phyloP scores from a whole-genome alignment of 2,329 filamentous ascomycete genomes.

The Drechslera avenae region DNA sequence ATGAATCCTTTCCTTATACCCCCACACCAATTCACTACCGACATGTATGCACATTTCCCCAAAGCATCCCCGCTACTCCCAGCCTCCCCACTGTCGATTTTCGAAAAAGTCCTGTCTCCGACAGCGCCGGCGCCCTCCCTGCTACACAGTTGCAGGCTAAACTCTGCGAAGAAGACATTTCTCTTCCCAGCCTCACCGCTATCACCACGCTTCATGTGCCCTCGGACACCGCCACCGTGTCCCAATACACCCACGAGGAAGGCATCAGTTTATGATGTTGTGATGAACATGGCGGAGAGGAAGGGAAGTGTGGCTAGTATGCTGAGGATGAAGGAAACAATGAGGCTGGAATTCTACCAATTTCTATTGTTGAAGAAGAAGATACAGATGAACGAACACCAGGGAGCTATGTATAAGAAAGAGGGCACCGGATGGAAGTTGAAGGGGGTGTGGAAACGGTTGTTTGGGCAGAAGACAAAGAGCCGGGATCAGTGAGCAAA shows the following conservation, averaged over 20 bases:
- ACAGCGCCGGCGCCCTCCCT: slow-evolving; percentile 10
- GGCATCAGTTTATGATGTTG: neutral
- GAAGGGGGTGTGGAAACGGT: neutral
- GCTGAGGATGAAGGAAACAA: neutral
- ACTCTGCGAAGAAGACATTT: neutral
- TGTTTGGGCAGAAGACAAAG: too few species aligned
- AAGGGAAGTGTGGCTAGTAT: slow-evolving; percentile 7
- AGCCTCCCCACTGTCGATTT: slow-evolving; percentile 25
- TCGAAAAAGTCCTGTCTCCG: slow-evolving; percentile 14
- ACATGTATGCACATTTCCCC: neutral
- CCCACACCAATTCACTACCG: neutral
- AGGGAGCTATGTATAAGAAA: neutral
- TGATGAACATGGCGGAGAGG: neutral
- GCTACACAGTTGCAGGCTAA: neutral
- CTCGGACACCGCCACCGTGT: slow-evolving; percentile 16
- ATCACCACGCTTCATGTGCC: slow-evolving; percentile 20
- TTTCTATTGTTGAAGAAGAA: slow-evolving; percentile 12
- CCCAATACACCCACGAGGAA: neutral
- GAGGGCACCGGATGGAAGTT: neutral
- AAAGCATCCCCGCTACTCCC: slow-evolving; percentile 21
- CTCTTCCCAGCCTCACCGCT: slow-evolving; percentile 1
- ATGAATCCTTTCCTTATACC: slow-evolving; percentile 24
- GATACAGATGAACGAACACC: neutral
- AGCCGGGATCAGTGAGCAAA: too few species aligned
- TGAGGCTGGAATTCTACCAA: slow-evolving; percentile 15